Conservation (phyloP, 208 protist species). For the Acanthamoeba sp. region DNA sequence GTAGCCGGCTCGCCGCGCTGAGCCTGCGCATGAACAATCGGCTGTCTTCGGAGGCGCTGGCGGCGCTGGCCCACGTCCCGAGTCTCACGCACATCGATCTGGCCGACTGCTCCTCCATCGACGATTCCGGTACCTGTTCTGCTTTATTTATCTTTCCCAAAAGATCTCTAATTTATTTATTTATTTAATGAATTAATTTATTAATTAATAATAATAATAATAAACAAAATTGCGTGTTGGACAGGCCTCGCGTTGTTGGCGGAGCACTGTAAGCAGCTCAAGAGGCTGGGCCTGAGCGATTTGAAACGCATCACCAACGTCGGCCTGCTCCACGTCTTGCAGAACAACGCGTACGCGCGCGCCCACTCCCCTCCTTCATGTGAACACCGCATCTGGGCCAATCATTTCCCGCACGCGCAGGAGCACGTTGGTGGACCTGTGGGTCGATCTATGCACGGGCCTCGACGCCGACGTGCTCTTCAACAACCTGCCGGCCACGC, state of each 20-base stretch:
- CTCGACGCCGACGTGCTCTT: not conserved
- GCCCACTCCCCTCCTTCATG: not conserved
- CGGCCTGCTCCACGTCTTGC: constrained; percentile 29
- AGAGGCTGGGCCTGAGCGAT: not conserved
- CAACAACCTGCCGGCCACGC: constrained; percentile 40
- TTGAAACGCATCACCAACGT: not conserved
- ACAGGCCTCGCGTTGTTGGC: constrained; percentile 7
- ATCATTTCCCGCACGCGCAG: not conserved
- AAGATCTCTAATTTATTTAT: not conserved
- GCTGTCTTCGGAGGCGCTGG: not conserved
- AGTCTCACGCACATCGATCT: constrained; percentile 22
- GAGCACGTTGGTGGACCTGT: not conserved
- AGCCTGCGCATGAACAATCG: not conserved
- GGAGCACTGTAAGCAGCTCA: constrained; percentile 8
- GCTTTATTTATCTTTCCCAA: not conserved
- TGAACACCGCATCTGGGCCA: not conserved
- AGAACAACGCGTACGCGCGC: constrained; percentile 33
- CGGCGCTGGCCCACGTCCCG: not conserved
- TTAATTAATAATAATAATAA: too few species aligned
- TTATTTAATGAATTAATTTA: not conserved
- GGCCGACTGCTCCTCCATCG: not conserved
- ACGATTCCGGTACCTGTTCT: not conserved
- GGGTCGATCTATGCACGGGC: not conserved
- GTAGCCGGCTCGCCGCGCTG: not conserved
- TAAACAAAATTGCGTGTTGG: too few species aligned